Base-by-base conservation (phyloP, 441 rosid species). In the Kokia cookei region DNA sequence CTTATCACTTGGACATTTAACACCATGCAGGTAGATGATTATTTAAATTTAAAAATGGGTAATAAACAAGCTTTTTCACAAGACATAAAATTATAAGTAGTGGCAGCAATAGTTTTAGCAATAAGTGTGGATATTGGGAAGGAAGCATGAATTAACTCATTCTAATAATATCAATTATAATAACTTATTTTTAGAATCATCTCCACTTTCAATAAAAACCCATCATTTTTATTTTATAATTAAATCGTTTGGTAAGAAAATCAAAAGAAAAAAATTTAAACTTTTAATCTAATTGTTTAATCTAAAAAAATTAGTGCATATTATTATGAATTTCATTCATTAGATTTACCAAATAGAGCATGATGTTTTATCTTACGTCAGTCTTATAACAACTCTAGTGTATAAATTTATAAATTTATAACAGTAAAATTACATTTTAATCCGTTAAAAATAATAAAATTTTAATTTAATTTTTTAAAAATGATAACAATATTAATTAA, bases 1-100 rank as follows among this genome's bases (percentile, higher is more conserved):
- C 10, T 63, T 64, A 81, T 37, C 7, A 75, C 78, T 79, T 14
- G 8, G 9, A 13, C 57, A 73, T 73, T 73, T 81, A 79, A 81
- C 64, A 48, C 80, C 83, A 83, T 79, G 85, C 85, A 81, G 19
- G 71, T 63, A 45, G 62, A 40, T 78, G 32, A 61, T 74, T 51
- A 62, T 45, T 7, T 63, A 51, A 43, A 59, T 58, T 67, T 48
- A 71, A 63, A 68, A 42, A 73, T 69, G 66, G 53, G 32, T 32
- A 17, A 66, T 12, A 7, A 47, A 55, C n/a, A 43, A 66, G 42
- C 22, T 47, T 66, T 47, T 45, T 13, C 42, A 65, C 37, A 7
- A 8, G 0, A 15, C 24, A 50, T 68, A 13, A 29, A n/a, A 57
- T 26, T 67, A 35, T 13, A 50, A 68, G 72, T 50, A 68, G 72